phyloP scores from a whole-genome alignment of 1,139 yeast species.

The Hyphopichia pseudoburtonii region DNA sequence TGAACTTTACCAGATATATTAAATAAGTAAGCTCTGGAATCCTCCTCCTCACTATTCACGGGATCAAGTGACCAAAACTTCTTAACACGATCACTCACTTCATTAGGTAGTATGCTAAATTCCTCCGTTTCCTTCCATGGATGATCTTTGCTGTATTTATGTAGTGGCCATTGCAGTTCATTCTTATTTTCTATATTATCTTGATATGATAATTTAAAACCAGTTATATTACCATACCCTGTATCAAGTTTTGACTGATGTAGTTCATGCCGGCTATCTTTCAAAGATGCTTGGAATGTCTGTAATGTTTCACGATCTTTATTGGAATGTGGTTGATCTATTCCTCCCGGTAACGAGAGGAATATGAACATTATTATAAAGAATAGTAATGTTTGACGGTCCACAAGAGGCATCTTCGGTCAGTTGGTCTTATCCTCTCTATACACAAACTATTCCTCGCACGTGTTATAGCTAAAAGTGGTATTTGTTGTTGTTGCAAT shows the following conservation, averaged over 20 bases:
- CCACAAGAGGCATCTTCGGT: constrained; percentile 24
- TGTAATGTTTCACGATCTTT: constrained; percentile 28
- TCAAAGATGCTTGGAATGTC: constrained; percentile 32
- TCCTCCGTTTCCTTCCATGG: constrained; percentile 57
- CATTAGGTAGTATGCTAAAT: constrained; percentile 61
- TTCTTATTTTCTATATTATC: constrained; percentile 50
- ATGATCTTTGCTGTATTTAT: constrained; percentile 31
- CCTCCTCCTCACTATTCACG: constrained; percentile 14
- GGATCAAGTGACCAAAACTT: constrained; percentile 47
- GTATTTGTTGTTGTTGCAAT: too few species aligned
- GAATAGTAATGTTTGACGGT: constrained; percentile 38
- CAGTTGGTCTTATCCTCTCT: not conserved
- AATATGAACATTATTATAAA: constrained; percentile 39
- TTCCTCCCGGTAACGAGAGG: constrained; percentile 29
- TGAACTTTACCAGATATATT: constrained; percentile 52
- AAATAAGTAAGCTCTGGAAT: constrained; percentile 37
- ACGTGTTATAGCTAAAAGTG: too few species aligned
- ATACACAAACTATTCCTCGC: too few species aligned
- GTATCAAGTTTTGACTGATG: constrained; percentile 40
- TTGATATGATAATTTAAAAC: constrained; percentile 60
- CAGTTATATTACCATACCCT: constrained; percentile 76
- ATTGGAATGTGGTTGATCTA: constrained; percentile 31
- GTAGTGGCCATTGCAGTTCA: constrained; percentile 59
- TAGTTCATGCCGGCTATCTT: constrained; percentile 31
- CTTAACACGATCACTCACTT: constrained; percentile 46